Conservation (phyloP, 2,329 filamentous ascomycete genomes). For the Aspergillus puulaauensis region DNA sequence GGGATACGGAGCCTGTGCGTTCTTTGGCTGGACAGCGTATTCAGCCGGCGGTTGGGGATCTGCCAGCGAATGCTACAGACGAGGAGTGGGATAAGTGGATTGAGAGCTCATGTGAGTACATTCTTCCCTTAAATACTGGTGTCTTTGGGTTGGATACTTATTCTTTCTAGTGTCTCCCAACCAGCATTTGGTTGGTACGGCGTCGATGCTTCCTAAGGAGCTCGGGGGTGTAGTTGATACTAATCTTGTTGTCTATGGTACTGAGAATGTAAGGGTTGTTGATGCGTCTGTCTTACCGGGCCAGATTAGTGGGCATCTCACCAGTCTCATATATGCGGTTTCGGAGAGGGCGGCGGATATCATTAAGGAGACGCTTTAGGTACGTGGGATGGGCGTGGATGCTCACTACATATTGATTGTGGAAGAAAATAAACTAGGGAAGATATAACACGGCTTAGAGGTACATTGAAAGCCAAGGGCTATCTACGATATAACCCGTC, state of each 20-base stretch:
- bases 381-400: too few species aligned
- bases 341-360: constrained; percentile 13
- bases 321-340: constrained; percentile 14
- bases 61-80: background rate
- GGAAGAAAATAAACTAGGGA: too few species aligned
- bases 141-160: background rate
- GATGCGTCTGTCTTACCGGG: constrained; percentile 15
- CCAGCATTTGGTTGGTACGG: constrained; percentile 2
- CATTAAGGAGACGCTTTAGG: background rate
- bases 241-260: constrained; percentile 1
- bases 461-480: too few species aligned
- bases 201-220: constrained; percentile 8
- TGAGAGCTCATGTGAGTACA: background rate
- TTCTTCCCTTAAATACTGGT: background rate
- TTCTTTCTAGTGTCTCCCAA: background rate
- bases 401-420: too few species aligned
- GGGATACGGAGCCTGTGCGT: background rate
- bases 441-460: too few species aligned
- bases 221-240: constrained; percentile 4
- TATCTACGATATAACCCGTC: too few species aligned
- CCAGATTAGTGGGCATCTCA: constrained; percentile 14
- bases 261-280: constrained; percentile 12
- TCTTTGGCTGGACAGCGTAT: background rate
- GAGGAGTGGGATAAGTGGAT: background rate
- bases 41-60: background rate